Conservation (phyloP, 805 yeast genomes). For the Scheffersomyces spartinae region DNA sequence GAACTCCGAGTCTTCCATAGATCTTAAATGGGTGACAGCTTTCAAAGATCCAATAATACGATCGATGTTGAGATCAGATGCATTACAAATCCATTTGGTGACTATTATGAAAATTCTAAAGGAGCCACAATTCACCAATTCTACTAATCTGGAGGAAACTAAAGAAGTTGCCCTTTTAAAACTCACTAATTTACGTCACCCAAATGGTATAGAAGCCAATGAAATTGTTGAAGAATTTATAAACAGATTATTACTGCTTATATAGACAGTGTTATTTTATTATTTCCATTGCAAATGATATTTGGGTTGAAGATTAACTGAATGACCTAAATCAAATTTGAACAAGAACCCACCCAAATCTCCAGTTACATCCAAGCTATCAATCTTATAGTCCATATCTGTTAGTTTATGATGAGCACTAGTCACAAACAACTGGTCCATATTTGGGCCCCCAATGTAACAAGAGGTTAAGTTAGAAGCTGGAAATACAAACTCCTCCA, state of each 20-base stretch:
- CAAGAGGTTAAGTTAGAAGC: conserved; percentile 54
- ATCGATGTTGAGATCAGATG: conserved; percentile 36
- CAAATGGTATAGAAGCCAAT: conserved; percentile 58
- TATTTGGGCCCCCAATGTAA: conserved; percentile 49
- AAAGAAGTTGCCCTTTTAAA: conserved; percentile 49
- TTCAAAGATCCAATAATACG: conserved; percentile 33
- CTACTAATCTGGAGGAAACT: conserved; percentile 41
- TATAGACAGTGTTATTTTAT: conserved; percentile 1
- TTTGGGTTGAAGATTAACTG: conserved; percentile 15
- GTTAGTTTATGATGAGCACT: conserved; percentile 43
- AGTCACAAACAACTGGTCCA: conserved; percentile 54
- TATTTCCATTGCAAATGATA: conserved; percentile 20
- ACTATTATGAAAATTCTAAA: conserved; percentile 35
- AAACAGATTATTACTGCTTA: not conserved
- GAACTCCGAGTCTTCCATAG: too few relatives aligned
- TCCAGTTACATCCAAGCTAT: conserved; percentile 15
- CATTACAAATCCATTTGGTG: conserved; percentile 45
- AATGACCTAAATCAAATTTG: conserved; percentile 25
- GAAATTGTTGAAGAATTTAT: conserved; percentile 57
- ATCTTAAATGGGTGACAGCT: not conserved
- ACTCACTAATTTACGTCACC: conserved; percentile 45
- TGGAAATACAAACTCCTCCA: conserved; percentile 46
- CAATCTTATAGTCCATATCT: conserved; percentile 19
- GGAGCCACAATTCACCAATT: conserved; percentile 38
- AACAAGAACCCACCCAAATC: conserved; percentile 56